Base-by-base conservation (phyloP, 441 rosid species). In the Daphne laureola region DNA sequence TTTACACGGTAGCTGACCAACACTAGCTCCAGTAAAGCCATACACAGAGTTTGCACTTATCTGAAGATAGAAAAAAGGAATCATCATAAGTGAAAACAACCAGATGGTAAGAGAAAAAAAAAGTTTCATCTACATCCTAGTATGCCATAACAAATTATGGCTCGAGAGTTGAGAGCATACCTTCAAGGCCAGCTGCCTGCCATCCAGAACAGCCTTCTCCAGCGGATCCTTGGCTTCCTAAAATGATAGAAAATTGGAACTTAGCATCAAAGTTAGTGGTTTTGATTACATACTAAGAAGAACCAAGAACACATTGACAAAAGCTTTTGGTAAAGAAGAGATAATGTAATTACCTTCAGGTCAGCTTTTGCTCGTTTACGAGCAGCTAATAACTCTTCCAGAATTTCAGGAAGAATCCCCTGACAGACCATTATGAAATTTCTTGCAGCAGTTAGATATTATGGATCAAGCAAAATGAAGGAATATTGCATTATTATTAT, bases 351-450 rank as follows among this genome's bases (percentile, higher is more conserved):
- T 63, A 86, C 97, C 95, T 90, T 90, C 69, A 94, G 64, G 76
- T 94, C 99, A 42, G 91, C 91, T 78, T 90, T 94, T 55, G 99
- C 97, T 79, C 92, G 82, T 80, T 78, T 94, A 46, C 99, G 96
- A 59, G 99, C 99, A 54, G 80, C 54, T 65, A 94, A 64, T 50
- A 90, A 73, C 72, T 90, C 99, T 82, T 90, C 99, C 47, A 94
- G 96, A 70, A 94, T 94, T 78, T 94, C 99, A 61, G 99, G 99
- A 73, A 94, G 97, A 63, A 94, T 84, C 63, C 97, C 97, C 97
- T 93, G 78, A 63, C 73, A 70, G 53, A 40, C 46, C 18, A 62
- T 57, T 3, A 48, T 21, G 52, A 50, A 15, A 46, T 42, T 57
- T 46, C 18, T 38, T 53, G 4, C 17, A 53, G 44, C 47, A 61